Conservation (phyloP, 805 yeast genomes). For the Priceomyces carsonii region DNA sequence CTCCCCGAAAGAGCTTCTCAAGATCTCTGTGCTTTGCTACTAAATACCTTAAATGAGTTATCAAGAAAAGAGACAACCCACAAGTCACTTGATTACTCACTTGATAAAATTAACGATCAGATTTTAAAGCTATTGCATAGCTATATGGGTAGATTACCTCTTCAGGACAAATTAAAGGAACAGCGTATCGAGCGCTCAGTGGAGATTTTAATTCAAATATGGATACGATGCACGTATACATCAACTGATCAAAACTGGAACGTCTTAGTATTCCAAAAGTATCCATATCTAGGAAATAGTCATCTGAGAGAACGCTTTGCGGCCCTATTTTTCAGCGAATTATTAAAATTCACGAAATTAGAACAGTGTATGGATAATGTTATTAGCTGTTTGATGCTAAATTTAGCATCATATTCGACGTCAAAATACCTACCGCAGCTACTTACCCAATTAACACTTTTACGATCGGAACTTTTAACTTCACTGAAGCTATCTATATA, state of each 20-base stretch:
- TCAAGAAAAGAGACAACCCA: background rate
- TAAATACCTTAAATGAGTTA: background rate
- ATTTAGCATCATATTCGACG: slow-evolving; percentile 24
- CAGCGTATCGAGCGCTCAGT: slow-evolving; percentile 18
- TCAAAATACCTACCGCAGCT: slow-evolving; percentile 26
- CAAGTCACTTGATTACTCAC: background rate
- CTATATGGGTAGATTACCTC: slow-evolving; percentile 39
- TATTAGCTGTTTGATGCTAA: slow-evolving; percentile 20
- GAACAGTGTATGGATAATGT: slow-evolving; percentile 23
- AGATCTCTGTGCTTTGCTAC: slow-evolving; percentile 1
- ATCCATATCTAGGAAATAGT: slow-evolving; percentile 40
- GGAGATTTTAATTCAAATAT: slow-evolving; percentile 28
- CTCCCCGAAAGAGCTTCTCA: slow-evolving; percentile 11
- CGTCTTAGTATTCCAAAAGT: slow-evolving; percentile 34
- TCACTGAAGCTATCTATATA: slow-evolving; percentile 16
- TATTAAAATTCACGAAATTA: slow-evolving; percentile 20
- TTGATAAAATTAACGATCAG: slow-evolving; percentile 2
- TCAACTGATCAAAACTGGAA: slow-evolving; percentile 32
- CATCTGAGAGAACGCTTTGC: slow-evolving; percentile 36
- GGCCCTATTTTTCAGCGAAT: slow-evolving; percentile 25
- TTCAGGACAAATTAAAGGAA: slow-evolving; percentile 23
- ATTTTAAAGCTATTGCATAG: slow-evolving; percentile 16
- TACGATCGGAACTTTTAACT: slow-evolving; percentile 16
- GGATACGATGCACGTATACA: slow-evolving; percentile 25
- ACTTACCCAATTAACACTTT: slow-evolving; percentile 17